Conservation (phyloP, 2,329 filamentous ascomycete genomes). For the Penicillium sumatraense region DNA sequence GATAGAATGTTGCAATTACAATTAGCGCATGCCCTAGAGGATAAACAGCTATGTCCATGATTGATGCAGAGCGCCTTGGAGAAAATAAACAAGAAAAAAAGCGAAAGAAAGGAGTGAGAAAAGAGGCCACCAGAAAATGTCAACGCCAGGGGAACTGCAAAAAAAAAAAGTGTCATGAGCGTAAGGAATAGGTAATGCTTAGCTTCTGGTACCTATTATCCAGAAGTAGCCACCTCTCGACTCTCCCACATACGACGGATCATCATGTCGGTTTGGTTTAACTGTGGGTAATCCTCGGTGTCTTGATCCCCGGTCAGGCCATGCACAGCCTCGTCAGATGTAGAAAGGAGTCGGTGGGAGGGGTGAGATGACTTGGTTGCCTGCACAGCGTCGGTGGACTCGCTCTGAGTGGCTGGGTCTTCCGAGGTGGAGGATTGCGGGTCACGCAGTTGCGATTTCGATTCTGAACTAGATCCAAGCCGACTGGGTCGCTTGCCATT, state of each 20-base stretch:
- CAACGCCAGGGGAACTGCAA: slow-evolving; percentile 20
- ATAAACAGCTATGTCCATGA: slow-evolving; percentile 11
- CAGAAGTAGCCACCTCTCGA: slow-evolving; percentile 44
- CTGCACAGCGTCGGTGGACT: slow-evolving; percentile 28
- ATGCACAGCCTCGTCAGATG: slow-evolving; percentile 38
- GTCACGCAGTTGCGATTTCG: slow-evolving; percentile 29
- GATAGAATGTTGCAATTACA: slow-evolving; percentile 3
- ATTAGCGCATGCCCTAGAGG: not conserved
- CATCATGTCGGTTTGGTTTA: slow-evolving; percentile 44
- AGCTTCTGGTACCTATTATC: slow-evolving; percentile 24
- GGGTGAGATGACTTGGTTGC: slow-evolving; percentile 33
- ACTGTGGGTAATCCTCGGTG: slow-evolving; percentile 28
- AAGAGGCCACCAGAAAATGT: slow-evolving; percentile 1
- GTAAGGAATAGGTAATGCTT: slow-evolving; percentile 14
- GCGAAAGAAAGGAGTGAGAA: slow-evolving; percentile 2
- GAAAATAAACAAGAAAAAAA: slow-evolving; percentile 2
- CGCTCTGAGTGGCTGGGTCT: slow-evolving; percentile 32
- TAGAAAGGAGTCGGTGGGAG: slow-evolving; percentile 40
- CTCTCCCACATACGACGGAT: slow-evolving; percentile 51
- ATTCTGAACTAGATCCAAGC: slow-evolving; percentile 25
- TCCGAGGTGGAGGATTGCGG: slow-evolving; percentile 33
- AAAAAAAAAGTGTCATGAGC: slow-evolving; percentile 22
- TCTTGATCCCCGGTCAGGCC: slow-evolving; percentile 26
- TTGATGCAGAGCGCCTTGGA: not conserved
- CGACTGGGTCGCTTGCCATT: slow-evolving; percentile 26